phyloP scores from a whole-genome alignment of 2,329 filamentous ascomycete genomes.

The Aquanectria penicillioides region DNA sequence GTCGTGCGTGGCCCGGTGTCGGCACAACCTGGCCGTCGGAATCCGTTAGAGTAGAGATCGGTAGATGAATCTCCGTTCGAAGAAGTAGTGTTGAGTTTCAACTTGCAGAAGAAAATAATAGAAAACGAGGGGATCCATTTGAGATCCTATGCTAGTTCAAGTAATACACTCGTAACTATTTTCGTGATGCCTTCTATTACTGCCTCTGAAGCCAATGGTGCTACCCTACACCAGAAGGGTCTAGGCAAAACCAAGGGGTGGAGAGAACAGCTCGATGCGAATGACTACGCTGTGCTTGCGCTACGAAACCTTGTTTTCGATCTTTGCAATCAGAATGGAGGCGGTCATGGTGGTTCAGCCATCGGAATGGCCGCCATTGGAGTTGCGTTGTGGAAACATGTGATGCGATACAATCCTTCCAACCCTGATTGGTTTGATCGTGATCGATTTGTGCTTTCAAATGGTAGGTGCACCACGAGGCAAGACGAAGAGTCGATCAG shows the following conservation, averaged over 20 bases:
- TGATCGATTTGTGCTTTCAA: conserved; percentile 69
- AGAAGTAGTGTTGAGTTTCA: not conserved
- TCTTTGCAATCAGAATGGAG: conserved; percentile 20
- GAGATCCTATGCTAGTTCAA: too few species aligned
- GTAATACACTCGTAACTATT: not conserved
- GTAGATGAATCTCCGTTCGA: not conserved
- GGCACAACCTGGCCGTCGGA: not conserved
- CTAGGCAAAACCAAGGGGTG: conserved; percentile 2
- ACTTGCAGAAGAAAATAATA: not conserved
- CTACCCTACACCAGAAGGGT: not conserved
- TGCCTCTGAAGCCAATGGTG: conserved; percentile 3
- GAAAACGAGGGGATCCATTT: too few species aligned
- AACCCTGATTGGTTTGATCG: conserved; percentile 65
- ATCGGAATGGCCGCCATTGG: conserved; percentile 30
- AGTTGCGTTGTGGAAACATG: conserved; percentile 64
- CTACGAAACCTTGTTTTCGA: conserved; percentile 23
- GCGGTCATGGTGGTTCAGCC: conserved; percentile 23
- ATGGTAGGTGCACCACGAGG: conserved; percentile 46
- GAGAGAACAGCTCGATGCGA: not conserved
- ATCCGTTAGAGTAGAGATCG: not conserved
- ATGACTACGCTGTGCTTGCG: conserved; percentile 26
- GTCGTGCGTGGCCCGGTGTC: not conserved
- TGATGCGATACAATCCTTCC: conserved; percentile 66
- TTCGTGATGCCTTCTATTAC: conserved; percentile 18
- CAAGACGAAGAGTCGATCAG: not conserved